Evolutionary conservation across 768 basidiomycete species (phyloP).

Genomic region (Daedalea quercina): DNA sequence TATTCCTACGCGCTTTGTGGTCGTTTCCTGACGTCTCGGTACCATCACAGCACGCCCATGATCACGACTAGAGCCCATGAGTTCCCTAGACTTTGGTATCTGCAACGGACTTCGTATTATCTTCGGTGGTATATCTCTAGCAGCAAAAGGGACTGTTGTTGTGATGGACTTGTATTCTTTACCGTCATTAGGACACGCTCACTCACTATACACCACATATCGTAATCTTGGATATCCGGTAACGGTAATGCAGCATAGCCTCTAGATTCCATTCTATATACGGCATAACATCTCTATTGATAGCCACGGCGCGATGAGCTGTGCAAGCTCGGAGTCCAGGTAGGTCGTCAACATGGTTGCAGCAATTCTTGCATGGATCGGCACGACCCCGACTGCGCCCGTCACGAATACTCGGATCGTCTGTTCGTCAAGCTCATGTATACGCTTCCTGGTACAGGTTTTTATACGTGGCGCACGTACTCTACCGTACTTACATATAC

Average conservation of each 20-base stretch:
- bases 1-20: neutral
- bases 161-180: slow-evolving; percentile 23
- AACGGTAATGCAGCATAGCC: neutral
- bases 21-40: neutral
- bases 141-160: slow-evolving; percentile 18
- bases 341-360: no score
- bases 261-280: neutral
- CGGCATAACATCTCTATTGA: no score
- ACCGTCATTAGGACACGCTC: slow-evolving; percentile 18
- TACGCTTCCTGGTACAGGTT: no score
- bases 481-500: no score
- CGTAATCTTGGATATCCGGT: slow-evolving; percentile 10
- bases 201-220: slow-evolving; percentile 20
- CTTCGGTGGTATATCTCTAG: slow-evolving; percentile 18
- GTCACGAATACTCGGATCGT: no score
- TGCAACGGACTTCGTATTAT: slow-evolving; percentile 23
- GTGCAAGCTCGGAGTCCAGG: no score
- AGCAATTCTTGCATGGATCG: no score
- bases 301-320: neutral
- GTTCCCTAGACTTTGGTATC: slow-evolving; percentile 14
- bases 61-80: slow-evolving; percentile 18
- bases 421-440: no score
- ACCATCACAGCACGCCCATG: slow-evolving; percentile 25
- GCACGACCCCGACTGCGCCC: no score
- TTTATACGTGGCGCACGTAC: no score